A percentile compares a stretch with the other conserved stretches of the same genome.
Evolutionary conservation across 176 grass and related monocot genomes (phyloP).

Genomic region (Calamus simplicifolius): DNA sequence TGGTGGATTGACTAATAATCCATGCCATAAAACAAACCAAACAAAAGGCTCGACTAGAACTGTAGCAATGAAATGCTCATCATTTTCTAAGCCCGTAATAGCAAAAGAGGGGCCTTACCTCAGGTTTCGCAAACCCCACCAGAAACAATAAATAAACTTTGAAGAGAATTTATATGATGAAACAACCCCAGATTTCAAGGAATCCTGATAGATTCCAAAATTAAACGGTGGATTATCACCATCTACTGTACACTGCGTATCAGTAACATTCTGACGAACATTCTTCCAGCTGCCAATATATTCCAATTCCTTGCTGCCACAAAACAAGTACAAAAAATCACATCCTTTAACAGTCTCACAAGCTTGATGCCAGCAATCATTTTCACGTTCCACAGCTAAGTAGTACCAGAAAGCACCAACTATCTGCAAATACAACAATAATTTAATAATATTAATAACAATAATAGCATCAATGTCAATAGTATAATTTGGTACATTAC

Average conservation of each 20-base stretch:
- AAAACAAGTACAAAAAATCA: slow-evolving; percentile 56
- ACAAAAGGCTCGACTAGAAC: too few relatives aligned
- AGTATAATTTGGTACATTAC: too few relatives aligned
- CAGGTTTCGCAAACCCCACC: slow-evolving; percentile 89
- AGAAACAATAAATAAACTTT: slow-evolving; percentile 75
- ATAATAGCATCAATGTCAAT: too few relatives aligned
- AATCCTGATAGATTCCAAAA: slow-evolving; percentile 64
- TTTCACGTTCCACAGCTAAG: slow-evolving; percentile 46
- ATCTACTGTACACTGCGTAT: slow-evolving; percentile 33
- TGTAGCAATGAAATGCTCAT: too few relatives aligned
- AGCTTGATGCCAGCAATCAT: slow-evolving; percentile 59
- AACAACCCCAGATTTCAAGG: slow-evolving; percentile 51
- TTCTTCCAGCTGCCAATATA: slow-evolving; percentile 48
- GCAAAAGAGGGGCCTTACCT: slow-evolving; percentile 26
- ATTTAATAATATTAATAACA: too few relatives aligned
- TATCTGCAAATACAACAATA: slow-evolving; percentile 36
- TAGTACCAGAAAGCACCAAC: slow-evolving; percentile 90
- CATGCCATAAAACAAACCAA: too few relatives aligned
- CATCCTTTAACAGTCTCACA: slow-evolving; percentile 43
- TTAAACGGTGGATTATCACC: slow-evolving; percentile 33
- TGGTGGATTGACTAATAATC: too few relatives aligned
- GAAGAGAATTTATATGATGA: slow-evolving; percentile 29
- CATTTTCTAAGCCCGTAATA: too few relatives aligned
- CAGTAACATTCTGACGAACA: slow-evolving; percentile 32
- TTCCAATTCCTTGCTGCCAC: slow-evolving; percentile 18